phyloP scores from a whole-genome alignment of 2,329 filamentous ascomycete genomes.

The Zymoseptoria brevis region DNA sequence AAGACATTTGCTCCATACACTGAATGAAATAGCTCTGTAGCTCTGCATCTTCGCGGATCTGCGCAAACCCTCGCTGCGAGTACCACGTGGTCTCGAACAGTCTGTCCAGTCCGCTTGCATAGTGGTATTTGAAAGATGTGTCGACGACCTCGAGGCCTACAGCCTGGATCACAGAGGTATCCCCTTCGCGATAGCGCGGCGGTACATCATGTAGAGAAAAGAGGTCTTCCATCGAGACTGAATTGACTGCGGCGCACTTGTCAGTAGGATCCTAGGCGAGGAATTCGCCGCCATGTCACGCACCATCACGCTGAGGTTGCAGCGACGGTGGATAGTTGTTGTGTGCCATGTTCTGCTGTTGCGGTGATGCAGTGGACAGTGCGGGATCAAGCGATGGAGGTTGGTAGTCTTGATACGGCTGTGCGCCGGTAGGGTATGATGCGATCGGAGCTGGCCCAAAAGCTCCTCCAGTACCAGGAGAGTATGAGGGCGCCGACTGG shows the following conservation, averaged over 20 bases:
- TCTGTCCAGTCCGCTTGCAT: constrained; percentile 63
- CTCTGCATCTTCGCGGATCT: constrained; percentile 47
- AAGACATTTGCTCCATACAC: constrained; percentile 45
- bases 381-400: constrained; percentile 56
- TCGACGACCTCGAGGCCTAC: constrained; percentile 56
- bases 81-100: constrained; percentile 85
- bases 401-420: not conserved
- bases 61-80: constrained; percentile 45
- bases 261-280: constrained; percentile 5
- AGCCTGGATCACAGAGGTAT: constrained; percentile 33
- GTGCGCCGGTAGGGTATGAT: not conserved
- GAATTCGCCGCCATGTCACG: constrained; percentile 1
- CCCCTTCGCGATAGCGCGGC: constrained; percentile 31
- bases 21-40: constrained; percentile 60
- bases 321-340: constrained; percentile 18
- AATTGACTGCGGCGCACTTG: constrained; percentile 27
- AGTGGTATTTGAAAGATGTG: constrained; percentile 68
- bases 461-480: constrained; percentile 11
- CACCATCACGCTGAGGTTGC: constrained; percentile 25
- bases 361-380: constrained; percentile 38
- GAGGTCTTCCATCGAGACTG: constrained; percentile 63
- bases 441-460: constrained; percentile 7
- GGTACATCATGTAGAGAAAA: constrained; percentile 56
- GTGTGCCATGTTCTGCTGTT: constrained; percentile 17
- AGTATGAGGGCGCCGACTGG: constrained; percentile 6